Evolutionary conservation across 1,284 basidiomycete species (phyloP).

Genomic region (Flammula alnicola): DNA sequence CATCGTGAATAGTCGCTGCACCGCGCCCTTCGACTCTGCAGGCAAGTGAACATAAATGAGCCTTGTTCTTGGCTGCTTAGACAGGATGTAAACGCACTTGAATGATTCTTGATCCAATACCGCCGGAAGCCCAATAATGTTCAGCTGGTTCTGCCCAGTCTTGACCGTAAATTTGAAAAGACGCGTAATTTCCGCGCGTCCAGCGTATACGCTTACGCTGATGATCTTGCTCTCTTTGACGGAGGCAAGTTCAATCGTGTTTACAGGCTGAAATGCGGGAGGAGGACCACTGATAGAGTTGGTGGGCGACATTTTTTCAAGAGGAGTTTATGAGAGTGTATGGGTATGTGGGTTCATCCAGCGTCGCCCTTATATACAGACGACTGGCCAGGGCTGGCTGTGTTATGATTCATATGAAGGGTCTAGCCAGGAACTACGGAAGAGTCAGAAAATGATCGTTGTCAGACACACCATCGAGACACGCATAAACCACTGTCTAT

Average conservation of each 20-base stretch:
- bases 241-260: constrained; percentile 30
- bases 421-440: no score
- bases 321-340: neutral
- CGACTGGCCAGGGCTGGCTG: neutral
- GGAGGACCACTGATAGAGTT: neutral
- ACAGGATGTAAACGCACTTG: constrained; percentile 29
- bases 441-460: no score
- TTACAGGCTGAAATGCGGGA: constrained; percentile 14
- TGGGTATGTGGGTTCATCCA: neutral
- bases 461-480: no score
- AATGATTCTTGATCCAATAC: constrained; percentile 35
- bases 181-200: constrained; percentile 38
- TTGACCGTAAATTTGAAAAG: constrained; percentile 34
- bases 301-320: neutral
- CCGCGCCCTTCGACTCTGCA: constrained; percentile 37
- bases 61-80: no score
- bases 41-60: neutral
- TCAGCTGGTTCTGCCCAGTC: constrained; percentile 37
- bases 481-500: no score
- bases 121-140: constrained; percentile 34
- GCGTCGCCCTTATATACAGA: neutral
- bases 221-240: constrained; percentile 34
- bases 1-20: constrained; percentile 38
- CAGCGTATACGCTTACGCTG: constrained; percentile 37
- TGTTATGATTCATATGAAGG: no score